These are phyloP conservation scores for Nannizziopsis arthrosporioides DNA, from an alignment of 2,329 filamentous ascomycete species.

Conservation along the genomic window DNA sequence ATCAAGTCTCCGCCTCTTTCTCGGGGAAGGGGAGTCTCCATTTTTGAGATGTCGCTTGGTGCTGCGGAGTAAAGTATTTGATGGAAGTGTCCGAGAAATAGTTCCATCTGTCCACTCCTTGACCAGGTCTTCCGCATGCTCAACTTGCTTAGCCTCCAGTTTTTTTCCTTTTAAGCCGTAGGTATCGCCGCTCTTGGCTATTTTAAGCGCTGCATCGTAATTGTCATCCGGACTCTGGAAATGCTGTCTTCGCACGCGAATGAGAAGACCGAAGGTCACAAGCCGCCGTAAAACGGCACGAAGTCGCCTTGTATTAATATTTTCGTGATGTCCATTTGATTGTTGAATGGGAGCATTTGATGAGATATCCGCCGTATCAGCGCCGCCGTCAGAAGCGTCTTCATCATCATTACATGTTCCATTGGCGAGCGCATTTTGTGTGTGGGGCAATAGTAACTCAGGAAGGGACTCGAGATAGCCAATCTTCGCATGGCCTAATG, in stretches of 20 bases:
- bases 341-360: neutral
- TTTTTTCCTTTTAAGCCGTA: constrained; percentile 31
- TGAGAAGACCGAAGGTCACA: constrained; percentile 33
- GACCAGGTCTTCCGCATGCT: constrained; percentile 23
- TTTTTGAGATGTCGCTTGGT: constrained; percentile 25
- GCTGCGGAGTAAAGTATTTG: constrained; percentile 25
- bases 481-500: constrained; percentile 60
- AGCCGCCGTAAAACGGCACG: constrained; percentile 30
- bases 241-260: constrained; percentile 30
- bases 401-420: constrained; percentile 15
- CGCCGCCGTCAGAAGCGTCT: constrained; percentile 18
- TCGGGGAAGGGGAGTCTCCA: constrained; percentile 14
- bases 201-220: constrained; percentile 28
- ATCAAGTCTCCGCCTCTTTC: constrained; percentile 14
- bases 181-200: constrained; percentile 23
- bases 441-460: constrained; percentile 20
- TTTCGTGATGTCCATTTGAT: constrained; percentile 19
- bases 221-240: constrained; percentile 34
- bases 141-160: constrained; percentile 24
- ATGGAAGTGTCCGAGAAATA: constrained; percentile 24
- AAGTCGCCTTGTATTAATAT: constrained; percentile 20
- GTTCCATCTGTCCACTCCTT: constrained; percentile 27
- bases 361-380: constrained; percentile 27
- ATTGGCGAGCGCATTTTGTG: constrained; percentile 16
- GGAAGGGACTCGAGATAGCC: constrained; percentile 35